These are phyloP conservation scores for Kazachstania sp. DNA, from an alignment of 1,139 yeast genomes.

Conservation along the genomic window DNA sequence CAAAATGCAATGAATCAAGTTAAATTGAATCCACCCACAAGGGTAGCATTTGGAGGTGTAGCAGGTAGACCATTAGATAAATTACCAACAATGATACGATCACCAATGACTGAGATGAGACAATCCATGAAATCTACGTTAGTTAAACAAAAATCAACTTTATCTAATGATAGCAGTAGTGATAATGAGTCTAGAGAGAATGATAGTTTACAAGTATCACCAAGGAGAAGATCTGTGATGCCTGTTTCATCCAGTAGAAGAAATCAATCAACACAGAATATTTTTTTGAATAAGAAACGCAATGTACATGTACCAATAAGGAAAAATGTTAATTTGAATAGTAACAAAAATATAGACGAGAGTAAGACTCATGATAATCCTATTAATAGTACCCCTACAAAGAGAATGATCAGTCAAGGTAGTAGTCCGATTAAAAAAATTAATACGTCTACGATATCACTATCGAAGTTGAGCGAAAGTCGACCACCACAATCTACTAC, in stretches of 20 bases:
- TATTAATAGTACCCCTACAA: too few relatives aligned
- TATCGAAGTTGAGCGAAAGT: too few relatives aligned
- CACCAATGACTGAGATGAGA: slow-evolving; percentile 1
- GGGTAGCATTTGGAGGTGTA: slow-evolving; percentile 26
- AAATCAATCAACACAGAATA: slow-evolving; percentile 2
- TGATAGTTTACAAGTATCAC: not conserved
- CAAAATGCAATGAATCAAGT: not conserved
- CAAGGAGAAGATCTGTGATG: not conserved
- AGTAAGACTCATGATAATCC: too few relatives aligned
- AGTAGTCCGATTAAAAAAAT: too few relatives aligned
- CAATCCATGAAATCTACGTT: not conserved
- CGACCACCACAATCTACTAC: not conserved
- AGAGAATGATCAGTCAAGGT: too few relatives aligned
- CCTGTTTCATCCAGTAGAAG: not conserved
- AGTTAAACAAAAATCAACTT: not conserved
- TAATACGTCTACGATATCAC: too few relatives aligned
- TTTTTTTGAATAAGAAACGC: slow-evolving; percentile 2
- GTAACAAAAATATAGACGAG: not conserved
- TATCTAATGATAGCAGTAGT: not conserved
- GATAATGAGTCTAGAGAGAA: not conserved
- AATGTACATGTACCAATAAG: not conserved
- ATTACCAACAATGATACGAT: not conserved
- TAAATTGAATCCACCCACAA: not conserved
- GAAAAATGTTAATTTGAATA: too few relatives aligned
- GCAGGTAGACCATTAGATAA: slow-evolving; percentile 3